Percentiles rank a stretch among this genome's conserved stretches.
These are phyloP conservation scores for Filobasidium uniguttulatum DNA, from an alignment of 1,284 basidiomycete species.

Conservation along the genomic window DNA sequence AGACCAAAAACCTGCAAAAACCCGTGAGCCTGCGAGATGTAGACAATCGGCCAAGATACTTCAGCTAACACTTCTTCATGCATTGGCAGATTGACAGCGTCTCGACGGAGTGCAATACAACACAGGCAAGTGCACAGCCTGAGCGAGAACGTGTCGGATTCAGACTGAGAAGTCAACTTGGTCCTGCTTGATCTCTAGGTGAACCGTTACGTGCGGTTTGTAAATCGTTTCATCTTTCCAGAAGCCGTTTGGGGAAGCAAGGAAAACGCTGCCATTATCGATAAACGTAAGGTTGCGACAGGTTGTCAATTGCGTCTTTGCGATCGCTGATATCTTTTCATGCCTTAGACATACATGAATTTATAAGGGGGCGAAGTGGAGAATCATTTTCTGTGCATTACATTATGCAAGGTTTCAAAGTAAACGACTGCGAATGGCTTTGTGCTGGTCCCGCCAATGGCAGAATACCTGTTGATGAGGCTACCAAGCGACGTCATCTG, in stretches of 20 bases:
- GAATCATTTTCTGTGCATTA: conserved; percentile 72
- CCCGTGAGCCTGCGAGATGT: too few relatives aligned
- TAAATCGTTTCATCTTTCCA: conserved; percentile 61
- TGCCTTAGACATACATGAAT: conserved; percentile 51
- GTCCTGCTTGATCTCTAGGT: too few relatives aligned
- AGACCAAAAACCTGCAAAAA: too few relatives aligned
- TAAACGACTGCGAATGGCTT: conserved; percentile 71
- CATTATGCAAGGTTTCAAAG: conserved; percentile 61
- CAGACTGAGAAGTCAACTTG: too few relatives aligned
- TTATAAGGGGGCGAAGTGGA: conserved; percentile 60
- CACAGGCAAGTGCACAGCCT: not conserved
- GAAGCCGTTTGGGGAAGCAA: conserved; percentile 62
- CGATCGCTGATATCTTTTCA: not conserved
- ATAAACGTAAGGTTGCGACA: conserved; percentile 44
- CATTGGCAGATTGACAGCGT: not conserved
- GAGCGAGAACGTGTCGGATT: too few relatives aligned
- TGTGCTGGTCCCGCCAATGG: conserved; percentile 28
- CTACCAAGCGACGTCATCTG: conserved; percentile 58
- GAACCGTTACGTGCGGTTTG: conserved; percentile 49
- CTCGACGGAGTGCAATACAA: not conserved
- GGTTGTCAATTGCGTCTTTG: not conserved
- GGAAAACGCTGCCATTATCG: conserved; percentile 52
- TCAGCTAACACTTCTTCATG: not conserved
- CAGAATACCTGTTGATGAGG: conserved; percentile 46
- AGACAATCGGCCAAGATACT: not conserved